A percentile compares a stretch with the other conserved stretches of the same genome.
Conservation (phyloP, 2,329 filamentous ascomycete genomes). For the Pestalotiopsis sp. region DNA sequence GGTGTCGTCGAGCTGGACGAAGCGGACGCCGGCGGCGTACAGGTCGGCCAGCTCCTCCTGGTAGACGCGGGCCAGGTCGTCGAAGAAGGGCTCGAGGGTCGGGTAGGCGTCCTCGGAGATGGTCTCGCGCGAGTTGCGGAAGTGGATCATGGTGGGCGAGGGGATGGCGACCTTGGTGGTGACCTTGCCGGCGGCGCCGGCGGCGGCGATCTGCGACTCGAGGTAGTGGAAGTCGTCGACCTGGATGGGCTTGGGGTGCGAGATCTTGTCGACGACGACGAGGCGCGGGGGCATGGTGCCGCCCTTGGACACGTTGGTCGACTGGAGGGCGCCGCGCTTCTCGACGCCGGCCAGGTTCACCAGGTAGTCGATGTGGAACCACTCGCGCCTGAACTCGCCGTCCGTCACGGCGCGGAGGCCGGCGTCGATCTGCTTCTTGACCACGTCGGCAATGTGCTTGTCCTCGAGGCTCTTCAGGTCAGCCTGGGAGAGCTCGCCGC, state of each 20-base stretch:
- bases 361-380: conserved; percentile 62
- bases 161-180: conserved; percentile 60
- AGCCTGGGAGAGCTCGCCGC: conserved; percentile 39
- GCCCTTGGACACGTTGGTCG: conserved; percentile 45
- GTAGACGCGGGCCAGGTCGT: conserved; percentile 55
- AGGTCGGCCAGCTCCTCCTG: conserved; percentile 55
- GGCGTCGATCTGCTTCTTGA: conserved; percentile 47
- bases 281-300: conserved; percentile 55
- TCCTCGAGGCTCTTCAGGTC: conserved; percentile 54
- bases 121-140: conserved; percentile 54
- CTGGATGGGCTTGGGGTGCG: conserved; percentile 54
- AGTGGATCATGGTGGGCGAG: conserved; percentile 61
- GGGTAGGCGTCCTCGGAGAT: conserved; percentile 56
- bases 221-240: conserved; percentile 59
- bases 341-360: conserved; percentile 55
- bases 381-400: conserved; percentile 58
- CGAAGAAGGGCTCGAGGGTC: conserved; percentile 56
- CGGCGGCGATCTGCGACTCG: conserved; percentile 43
- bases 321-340: conserved; percentile 45
- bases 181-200: conserved; percentile 28
- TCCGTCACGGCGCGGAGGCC: conserved; percentile 55
- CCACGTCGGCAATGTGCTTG: conserved; percentile 48
- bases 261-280: conserved; percentile 55
- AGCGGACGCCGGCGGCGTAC: conserved; percentile 54
- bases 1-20: conserved; percentile 61